Base-by-base conservation (phyloP, 495 filamentous ascomycete species). In the Penicillium coprophilum region DNA sequence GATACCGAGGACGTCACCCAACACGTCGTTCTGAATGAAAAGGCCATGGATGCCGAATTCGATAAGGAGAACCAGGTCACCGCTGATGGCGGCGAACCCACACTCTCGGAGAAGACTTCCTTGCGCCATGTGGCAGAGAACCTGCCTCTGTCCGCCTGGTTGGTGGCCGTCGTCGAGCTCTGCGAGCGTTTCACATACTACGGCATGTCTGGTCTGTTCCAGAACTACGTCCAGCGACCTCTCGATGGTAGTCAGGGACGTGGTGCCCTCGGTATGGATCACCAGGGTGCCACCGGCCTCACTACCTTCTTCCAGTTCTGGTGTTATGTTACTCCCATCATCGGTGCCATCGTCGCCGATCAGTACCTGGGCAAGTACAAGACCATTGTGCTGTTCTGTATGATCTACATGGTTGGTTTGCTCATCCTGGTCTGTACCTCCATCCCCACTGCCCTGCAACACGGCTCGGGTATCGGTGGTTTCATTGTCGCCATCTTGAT, bases 111-210 rank as follows among this genome's bases (percentile, higher is more conserved):
- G 65, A 74, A 71, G 62, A 64, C 57, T 10, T 71, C 70, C 7
- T 66, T 86, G 19, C 77, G 79, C 30, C 76, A 80, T 48, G 66
- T 87, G 23, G 70, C 82, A 4, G 82, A 84, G 62, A 79, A 79
- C 59, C 60, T 87, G 32, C 83, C 84, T 9, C 31, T 72, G 57
- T 78, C 78, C 6, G 79, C 82, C 47, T 87, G 80, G 74, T 68
- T 86, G 44, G 81, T 88, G 23, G 82, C 81, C 5, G 50, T 85
- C 38, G 79, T 87, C 51, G 86, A 88, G 60, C 58, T 87, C 40
- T 83, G 82, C 63, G 86, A 89, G 72, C 81, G 86, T 55, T 87
- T 87, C 66, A 80, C 82, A 57, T 88, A 84, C 77, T 87, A 87
- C 67, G 84, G 85, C 50, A 76, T 84, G 68, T 71, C 68, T 24